Percentiles rank a stretch among this genome's conserved stretches.
These are phyloP conservation scores for Agrocybe praecox DNA, from an alignment of 768 basidiomycete species.

Conservation along the genomic window DNA sequence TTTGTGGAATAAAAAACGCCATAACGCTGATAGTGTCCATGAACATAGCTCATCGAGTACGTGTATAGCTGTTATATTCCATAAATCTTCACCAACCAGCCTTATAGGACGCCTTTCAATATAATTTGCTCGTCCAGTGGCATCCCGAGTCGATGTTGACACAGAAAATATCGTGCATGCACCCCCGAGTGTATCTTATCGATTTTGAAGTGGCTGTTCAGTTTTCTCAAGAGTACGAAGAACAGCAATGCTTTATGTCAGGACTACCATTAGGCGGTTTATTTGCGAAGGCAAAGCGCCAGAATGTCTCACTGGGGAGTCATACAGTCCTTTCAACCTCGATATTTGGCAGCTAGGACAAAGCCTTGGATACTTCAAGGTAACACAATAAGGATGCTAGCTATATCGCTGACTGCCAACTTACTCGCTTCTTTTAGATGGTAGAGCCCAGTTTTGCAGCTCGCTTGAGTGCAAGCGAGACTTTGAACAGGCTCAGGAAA, in stretches of 20 bases:
- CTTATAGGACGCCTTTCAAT: conserved; percentile 27
- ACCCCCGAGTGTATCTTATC: conserved; percentile 31
- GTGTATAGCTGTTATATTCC: conserved; percentile 2
- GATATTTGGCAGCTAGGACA: not conserved
- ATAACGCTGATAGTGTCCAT: too few species aligned
- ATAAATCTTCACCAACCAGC: not conserved
- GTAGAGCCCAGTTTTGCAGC: too few species aligned
- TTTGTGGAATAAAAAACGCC: too few species aligned
- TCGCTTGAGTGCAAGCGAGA: too few species aligned
- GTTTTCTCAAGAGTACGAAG: conserved; percentile 21
- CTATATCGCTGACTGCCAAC: too few species aligned
- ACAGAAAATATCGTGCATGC: conserved; percentile 11
- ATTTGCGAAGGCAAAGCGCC: conserved; percentile 17
- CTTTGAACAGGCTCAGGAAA: too few species aligned
- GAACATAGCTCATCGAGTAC: conserved; percentile 27
- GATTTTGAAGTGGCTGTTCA: conserved; percentile 33
- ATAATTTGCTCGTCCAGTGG: conserved; percentile 34
- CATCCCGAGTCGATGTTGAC: conserved; percentile 27
- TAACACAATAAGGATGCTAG: too few species aligned
- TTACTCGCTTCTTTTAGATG: too few species aligned
- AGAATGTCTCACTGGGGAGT: conserved; percentile 19
- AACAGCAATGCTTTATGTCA: conserved; percentile 12
- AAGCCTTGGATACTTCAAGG: not conserved
- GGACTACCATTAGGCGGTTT: conserved; percentile 22
- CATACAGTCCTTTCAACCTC: conserved; percentile 19